These are phyloP conservation scores for Boletales sp. DNA, from an alignment of 768 basidiomycete genomes.

Conservation along the genomic window DNA sequence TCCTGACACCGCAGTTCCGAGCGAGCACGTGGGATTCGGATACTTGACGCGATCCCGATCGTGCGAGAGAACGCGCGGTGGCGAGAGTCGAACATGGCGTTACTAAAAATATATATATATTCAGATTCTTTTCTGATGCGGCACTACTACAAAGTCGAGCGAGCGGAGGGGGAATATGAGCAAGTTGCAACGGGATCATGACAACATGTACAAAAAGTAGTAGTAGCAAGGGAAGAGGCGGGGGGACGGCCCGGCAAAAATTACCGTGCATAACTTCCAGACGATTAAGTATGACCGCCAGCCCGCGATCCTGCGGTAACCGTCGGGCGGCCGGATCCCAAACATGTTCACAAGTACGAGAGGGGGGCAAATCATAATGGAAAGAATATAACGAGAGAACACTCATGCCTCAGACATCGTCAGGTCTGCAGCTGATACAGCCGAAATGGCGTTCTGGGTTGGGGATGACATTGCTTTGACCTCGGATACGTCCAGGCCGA, in stretches of 20 bases:
- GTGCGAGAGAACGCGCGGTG: too few species aligned
- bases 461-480: conserved; percentile 20
- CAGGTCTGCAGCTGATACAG: conserved; percentile 33
- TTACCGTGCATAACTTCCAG: conserved; percentile 4
- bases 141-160: conserved; percentile 17
- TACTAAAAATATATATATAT: conserved; percentile 5
- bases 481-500: conserved; percentile 14
- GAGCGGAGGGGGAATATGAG: conserved; percentile 26
- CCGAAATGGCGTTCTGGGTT: conserved; percentile 28
- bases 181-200: conserved; percentile 19
- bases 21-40: too few species aligned
- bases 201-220: conserved; percentile 31
- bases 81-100: too few species aligned
- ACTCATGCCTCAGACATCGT: conserved; percentile 39
- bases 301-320: neutral
- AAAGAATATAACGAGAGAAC: conserved; percentile 8
- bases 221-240: conserved; percentile 17
- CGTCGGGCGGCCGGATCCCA: conserved; percentile 5
- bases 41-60: too few species aligned
- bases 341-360: conserved; percentile 16
- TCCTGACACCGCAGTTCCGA: too few species aligned
- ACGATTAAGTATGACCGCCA: neutral
- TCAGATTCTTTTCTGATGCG: conserved; percentile 14
- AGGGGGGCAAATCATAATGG: conserved; percentile 3
- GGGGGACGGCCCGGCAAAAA: conserved; percentile 20